Conservation (phyloP, 805 yeast genomes). For the Yamadazyma takamatsuzukensis region DNA sequence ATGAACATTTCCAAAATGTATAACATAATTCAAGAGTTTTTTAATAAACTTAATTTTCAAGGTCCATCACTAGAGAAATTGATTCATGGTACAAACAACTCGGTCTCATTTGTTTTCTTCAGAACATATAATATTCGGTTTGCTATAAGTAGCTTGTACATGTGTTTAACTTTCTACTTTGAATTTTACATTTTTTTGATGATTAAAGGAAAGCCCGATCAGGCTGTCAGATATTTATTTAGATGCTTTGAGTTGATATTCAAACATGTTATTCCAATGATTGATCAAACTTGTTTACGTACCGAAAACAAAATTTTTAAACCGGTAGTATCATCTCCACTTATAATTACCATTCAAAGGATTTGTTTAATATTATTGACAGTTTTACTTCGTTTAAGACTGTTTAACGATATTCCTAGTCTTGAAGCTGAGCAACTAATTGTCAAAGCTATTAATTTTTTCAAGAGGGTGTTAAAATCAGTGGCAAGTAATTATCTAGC, state of each 20-base stretch:
- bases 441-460: not conserved
- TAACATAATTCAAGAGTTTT: not conserved
- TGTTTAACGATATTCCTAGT: too few relatives aligned
- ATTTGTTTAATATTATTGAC: conserved; percentile 22
- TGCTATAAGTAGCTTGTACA: not conserved
- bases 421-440: too few relatives aligned
- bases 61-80: not conserved
- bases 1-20: not conserved
- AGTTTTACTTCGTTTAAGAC: conserved; percentile 14
- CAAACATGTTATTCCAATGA: conserved; percentile 13
- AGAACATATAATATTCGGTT: conserved; percentile 2
- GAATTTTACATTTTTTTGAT: conserved; percentile 39
- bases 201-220: conserved; percentile 18
- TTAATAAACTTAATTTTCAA: not conserved
- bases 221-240: conserved; percentile 30
- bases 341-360: conserved; percentile 36
- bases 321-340: conserved; percentile 25
- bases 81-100: not conserved
- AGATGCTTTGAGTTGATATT: conserved; percentile 23
- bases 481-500: conserved; percentile 45
- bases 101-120: not conserved
- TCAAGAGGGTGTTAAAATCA: not conserved
- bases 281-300: conserved; percentile 3
- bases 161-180: conserved; percentile 14
- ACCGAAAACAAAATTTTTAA: conserved; percentile 22